Evolutionary conservation across 148 eudicot genomes (phyloP).

Genomic region (Limonium bicolor): DNA sequence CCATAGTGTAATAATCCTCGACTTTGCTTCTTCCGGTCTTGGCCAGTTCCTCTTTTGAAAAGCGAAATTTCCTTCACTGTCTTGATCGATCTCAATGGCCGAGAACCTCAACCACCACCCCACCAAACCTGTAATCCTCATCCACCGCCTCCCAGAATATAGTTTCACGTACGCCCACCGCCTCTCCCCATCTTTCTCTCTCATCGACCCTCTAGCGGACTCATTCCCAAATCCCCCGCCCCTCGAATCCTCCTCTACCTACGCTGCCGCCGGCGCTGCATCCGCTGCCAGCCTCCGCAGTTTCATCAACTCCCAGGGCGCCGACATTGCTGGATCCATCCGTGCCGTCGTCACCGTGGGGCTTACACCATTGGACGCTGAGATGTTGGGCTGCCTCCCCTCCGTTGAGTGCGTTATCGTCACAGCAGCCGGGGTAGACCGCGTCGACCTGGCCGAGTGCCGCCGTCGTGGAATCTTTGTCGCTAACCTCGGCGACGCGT

Average conservation of each 20-base stretch:
- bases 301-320: constrained; percentile 11
- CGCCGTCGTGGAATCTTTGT: constrained; percentile 49
- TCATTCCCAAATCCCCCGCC: constrained; percentile 3
- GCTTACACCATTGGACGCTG: constrained; percentile 23
- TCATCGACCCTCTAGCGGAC: constrained; percentile 29
- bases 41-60: too few relatives aligned
- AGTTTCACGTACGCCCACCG: constrained; percentile 6
- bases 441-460: constrained; percentile 55
- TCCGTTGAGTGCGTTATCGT: constrained; percentile 36
- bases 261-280: too few relatives aligned
- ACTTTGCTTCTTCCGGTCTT: too few relatives aligned
- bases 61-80: too few relatives aligned
- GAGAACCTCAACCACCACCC: too few relatives aligned
- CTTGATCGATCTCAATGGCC: too few relatives aligned
- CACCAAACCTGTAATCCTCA: constrained; percentile 25
- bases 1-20: too few relatives aligned
- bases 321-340: too few relatives aligned
- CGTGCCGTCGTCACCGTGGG: constrained; percentile 38
- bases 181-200: constrained; percentile 20
- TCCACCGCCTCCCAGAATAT: constrained; percentile 22
- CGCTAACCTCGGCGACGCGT: constrained; percentile 20
- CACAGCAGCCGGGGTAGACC: constrained; percentile 44
- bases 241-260: constrained; percentile 9
- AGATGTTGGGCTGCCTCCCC: constrained; percentile 29
- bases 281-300: constrained; percentile 11